Conservation (phyloP, 495 filamentous ascomycete species). For the Penicillium arizonense region DNA sequence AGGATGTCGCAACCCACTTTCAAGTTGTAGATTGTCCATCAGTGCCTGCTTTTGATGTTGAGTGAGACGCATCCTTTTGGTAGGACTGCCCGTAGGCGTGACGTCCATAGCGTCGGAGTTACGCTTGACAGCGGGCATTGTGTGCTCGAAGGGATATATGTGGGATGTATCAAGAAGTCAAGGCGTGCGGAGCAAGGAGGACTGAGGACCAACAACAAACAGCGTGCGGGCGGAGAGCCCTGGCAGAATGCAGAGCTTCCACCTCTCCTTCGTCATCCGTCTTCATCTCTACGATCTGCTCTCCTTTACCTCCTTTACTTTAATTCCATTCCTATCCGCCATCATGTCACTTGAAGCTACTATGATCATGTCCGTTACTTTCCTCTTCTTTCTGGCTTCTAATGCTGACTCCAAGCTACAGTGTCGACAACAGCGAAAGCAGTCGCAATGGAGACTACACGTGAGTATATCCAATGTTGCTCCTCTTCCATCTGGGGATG, state of each 20-base stretch:
- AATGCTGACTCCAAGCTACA: conserved; percentile 35
- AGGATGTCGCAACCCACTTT: conserved; percentile 59
- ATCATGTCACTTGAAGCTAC: conserved; percentile 72
- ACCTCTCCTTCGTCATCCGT: conserved; percentile 12
- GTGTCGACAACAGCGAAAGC: conserved; percentile 97
- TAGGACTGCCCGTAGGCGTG: conserved; percentile 56
- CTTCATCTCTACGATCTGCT: conserved; percentile 9
- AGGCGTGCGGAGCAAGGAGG: conserved; percentile 16
- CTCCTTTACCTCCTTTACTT: conserved; percentile 2
- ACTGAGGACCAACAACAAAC: conserved; percentile 30
- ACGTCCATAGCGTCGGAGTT: conserved; percentile 48
- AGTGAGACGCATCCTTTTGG: conserved; percentile 64
- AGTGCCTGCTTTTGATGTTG: conserved; percentile 81
- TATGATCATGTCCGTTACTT: conserved; percentile 64
- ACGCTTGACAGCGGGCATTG: conserved; percentile 61
- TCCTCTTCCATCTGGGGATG: neutral
- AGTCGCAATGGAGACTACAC: conserved; percentile 94
- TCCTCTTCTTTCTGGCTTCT: conserved; percentile 8
- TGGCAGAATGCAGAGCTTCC: conserved; percentile 30
- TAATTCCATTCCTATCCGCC: conserved; percentile 24
- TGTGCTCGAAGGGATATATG: conserved; percentile 9
- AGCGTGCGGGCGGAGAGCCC: conserved; percentile 15
- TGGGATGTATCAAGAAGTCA: conserved; percentile 2
- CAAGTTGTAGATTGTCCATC: conserved; percentile 88
- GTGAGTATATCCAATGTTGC: conserved; percentile 25